Percentiles rank a stretch among this genome's conserved stretches.
These are phyloP conservation scores for Rhizopus sp. DNA, from an alignment of 371 early-diverging fungal species.

Conservation along the genomic window DNA sequence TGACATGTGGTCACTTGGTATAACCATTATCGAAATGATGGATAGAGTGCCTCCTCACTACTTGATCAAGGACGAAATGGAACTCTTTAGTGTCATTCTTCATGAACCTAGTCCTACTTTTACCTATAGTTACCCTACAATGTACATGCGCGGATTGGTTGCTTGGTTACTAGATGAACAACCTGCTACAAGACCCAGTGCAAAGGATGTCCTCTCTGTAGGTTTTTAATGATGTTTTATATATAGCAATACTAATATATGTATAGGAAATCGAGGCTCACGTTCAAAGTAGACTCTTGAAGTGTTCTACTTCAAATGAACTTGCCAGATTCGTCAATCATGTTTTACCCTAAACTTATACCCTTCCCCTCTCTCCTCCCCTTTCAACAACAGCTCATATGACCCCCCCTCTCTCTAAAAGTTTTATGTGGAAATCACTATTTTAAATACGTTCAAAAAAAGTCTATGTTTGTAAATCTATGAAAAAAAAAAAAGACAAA, in stretches of 20 bases:
- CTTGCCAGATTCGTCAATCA: slow-evolving; percentile 33
- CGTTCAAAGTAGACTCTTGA: slow-evolving; percentile 31
- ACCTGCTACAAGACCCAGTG: slow-evolving; percentile 41
- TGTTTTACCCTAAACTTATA: slow-evolving; percentile 18
- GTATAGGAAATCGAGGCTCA: slow-evolving; percentile 34
- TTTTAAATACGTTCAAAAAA: too few relatives aligned
- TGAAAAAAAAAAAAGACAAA: neutral
- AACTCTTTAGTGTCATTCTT: slow-evolving; percentile 44
- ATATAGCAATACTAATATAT: neutral
- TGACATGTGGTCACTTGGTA: slow-evolving; percentile 95
- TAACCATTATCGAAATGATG: slow-evolving; percentile 87
- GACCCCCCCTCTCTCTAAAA: neutral
- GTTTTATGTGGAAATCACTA: too few relatives aligned
- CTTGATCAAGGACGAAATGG: slow-evolving; percentile 49
- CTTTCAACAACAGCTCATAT: neutral
- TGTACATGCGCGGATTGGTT: slow-evolving; percentile 56
- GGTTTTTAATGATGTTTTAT: slow-evolving; percentile 3
- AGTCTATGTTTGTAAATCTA: too few relatives aligned
- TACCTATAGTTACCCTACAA: slow-evolving; percentile 51
- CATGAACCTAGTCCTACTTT: slow-evolving; percentile 52
- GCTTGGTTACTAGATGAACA: slow-evolving; percentile 54
- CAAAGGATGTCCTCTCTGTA: slow-evolving; percentile 44
- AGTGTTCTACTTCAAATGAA: slow-evolving; percentile 28
- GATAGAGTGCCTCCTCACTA: slow-evolving; percentile 58
- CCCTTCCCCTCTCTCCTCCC: neutral